These are phyloP conservation scores for Gynandropsis gynandra DNA, from an alignment of 345 rosid genomes.

Conservation along the genomic window DNA sequence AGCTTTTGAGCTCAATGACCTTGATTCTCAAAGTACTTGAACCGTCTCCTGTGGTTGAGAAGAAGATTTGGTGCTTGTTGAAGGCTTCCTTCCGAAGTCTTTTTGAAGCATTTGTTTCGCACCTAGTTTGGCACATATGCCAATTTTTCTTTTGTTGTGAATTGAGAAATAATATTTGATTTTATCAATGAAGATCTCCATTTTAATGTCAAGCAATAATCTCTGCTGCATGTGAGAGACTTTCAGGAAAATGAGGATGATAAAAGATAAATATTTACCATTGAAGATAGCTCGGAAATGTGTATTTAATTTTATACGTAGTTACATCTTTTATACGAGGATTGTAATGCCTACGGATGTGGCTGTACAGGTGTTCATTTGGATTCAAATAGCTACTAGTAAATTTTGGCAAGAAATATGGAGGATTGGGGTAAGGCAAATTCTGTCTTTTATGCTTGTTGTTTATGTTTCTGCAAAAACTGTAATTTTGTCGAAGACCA, in stretches of 20 bases:
- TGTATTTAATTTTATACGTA: too few relatives aligned
- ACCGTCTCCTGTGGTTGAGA: too few relatives aligned
- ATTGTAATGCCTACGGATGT: background rate
- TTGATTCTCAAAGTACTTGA: background rate
- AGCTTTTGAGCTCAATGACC: background rate
- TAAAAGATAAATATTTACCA: too few relatives aligned
- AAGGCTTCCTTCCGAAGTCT: background rate
- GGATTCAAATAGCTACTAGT: constrained; percentile 1
- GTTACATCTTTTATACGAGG: too few relatives aligned
- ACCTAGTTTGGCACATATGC: background rate
- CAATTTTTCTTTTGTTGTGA: too few relatives aligned
- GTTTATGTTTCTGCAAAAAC: background rate
- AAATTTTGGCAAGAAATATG: constrained; percentile 11
- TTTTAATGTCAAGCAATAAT: too few relatives aligned
- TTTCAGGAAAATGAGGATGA: too few relatives aligned
- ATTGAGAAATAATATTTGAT: too few relatives aligned
- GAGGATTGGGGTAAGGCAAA: constrained; percentile 29
- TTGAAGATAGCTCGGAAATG: too few relatives aligned
- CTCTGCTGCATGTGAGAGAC: too few relatives aligned
- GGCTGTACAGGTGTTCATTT: constrained; percentile 11
- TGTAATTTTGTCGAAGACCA: background rate
- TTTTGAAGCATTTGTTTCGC: background rate
- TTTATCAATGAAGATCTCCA: too few relatives aligned
- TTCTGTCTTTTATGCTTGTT: background rate
- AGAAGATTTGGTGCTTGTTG: background rate